Evolutionary conservation across 768 basidiomycete genomes (phyloP).

Genomic region (Calocybe indica): DNA sequence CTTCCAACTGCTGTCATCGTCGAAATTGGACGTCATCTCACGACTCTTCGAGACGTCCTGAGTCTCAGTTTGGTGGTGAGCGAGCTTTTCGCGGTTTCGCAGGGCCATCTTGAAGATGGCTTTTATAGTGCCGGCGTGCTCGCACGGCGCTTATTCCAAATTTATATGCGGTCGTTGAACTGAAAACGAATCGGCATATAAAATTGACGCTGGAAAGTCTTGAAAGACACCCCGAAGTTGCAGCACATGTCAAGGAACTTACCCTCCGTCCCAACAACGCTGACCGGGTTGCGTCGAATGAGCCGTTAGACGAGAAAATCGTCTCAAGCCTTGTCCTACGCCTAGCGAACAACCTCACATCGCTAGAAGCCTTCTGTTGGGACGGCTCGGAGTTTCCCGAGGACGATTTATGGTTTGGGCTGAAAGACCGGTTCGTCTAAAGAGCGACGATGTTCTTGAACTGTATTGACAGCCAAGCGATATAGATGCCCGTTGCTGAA

Average conservation of each 20-base stretch:
- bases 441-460: background rate
- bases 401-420: conserved; percentile 26
- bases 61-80: conserved; percentile 22
- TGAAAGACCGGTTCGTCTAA: conserved; percentile 18
- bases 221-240: conserved; percentile 25
- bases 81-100: background rate
- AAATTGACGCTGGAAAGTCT: conserved; percentile 40
- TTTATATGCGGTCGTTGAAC: conserved; percentile 28
- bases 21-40: conserved; percentile 18
- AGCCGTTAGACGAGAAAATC: conserved; percentile 23
- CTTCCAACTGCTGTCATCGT: conserved; percentile 18
- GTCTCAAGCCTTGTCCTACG: conserved; percentile 22
- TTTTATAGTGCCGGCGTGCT: conserved; percentile 21
- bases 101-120: background rate
- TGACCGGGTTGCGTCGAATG: conserved; percentile 26
- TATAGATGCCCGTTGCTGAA: conserved; percentile 27
- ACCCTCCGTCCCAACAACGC: conserved; percentile 25
- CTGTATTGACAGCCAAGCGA: background rate
- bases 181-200: conserved; percentile 27
- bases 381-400: conserved; percentile 31
- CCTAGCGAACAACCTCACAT: conserved; percentile 16
- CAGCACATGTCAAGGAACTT: conserved; percentile 21
- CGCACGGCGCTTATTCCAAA: conserved; percentile 19
- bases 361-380: conserved; percentile 28
- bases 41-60: conserved; percentile 19